Percentiles rank a stretch among this genome's conserved stretches.
Conservation (phyloP, 2,329 filamentous ascomycete species). For the Didymella glomerata region DNA sequence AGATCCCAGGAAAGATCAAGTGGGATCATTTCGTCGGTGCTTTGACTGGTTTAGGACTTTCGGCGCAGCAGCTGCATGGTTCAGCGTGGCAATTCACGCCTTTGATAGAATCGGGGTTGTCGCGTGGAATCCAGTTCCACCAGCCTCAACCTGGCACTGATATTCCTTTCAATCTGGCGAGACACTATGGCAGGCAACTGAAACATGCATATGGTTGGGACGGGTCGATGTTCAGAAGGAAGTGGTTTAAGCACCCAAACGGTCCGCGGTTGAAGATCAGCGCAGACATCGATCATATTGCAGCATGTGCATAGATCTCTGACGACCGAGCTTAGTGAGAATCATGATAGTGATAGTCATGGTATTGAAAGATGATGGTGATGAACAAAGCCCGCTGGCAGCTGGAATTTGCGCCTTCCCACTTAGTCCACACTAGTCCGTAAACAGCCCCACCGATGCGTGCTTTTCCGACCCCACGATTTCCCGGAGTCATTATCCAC, state of each 20-base stretch:
- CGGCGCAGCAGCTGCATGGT: neutral
- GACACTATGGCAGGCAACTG: neutral
- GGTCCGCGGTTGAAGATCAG: too few species aligned
- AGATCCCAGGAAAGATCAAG: neutral
- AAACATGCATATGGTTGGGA: conserved; percentile 2
- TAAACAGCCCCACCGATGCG: neutral
- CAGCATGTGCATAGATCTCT: too few species aligned
- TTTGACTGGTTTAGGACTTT: neutral
- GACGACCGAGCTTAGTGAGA: too few species aligned
- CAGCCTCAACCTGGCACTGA: neutral
- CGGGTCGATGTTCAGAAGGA: neutral
- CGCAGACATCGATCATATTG: too few species aligned
- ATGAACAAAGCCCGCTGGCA: too few species aligned
- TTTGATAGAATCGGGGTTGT: neutral
- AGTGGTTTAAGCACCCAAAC: too few species aligned
- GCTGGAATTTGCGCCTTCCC: neutral
- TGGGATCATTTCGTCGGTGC: neutral
- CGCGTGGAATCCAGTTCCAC: neutral
- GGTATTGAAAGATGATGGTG: neutral
- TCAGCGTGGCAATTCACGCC: neutral
- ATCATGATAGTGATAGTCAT: neutral
- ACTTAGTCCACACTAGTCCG: conserved; percentile 1
- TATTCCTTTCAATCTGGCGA: neutral
- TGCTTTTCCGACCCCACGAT: conserved; percentile 18
- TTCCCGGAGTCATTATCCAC: conserved; percentile 17